Percentiles rank a stretch among this genome's conserved stretches.
These are phyloP conservation scores for Fusarium sp. DNA, from an alignment of 2,329 filamentous ascomycete species.

Conservation along the genomic window DNA sequence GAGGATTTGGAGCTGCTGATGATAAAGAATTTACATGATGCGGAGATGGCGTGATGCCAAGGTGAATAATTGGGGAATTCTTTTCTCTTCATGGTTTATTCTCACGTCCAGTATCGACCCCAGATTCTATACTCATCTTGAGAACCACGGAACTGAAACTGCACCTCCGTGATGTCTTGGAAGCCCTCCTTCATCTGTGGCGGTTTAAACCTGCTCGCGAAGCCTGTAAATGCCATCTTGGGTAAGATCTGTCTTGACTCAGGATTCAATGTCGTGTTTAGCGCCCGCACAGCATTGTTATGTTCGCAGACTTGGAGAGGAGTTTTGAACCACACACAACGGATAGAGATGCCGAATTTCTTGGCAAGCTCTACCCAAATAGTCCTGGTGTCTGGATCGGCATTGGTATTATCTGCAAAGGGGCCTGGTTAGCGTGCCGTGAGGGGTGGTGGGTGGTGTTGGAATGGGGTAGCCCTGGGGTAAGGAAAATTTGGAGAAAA, in stretches of 20 bases:
- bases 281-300: conserved; percentile 85
- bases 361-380: conserved; percentile 82
- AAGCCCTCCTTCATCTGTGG: conserved; percentile 85
- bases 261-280: conserved; percentile 81
- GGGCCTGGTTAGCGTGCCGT: conserved; percentile 28
- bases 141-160: conserved; percentile 80
- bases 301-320: conserved; percentile 78
- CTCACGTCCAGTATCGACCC: conserved; percentile 80
- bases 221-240: conserved; percentile 82
- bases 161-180: conserved; percentile 78
- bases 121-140: conserved; percentile 77
- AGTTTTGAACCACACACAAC: conserved; percentile 87
- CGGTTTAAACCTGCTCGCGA: conserved; percentile 76
- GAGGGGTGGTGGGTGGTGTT: conserved; percentile 31
- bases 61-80: conserved; percentile 9
- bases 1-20: conserved; percentile 6
- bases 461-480: conserved; percentile 15
- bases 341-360: conserved; percentile 77
- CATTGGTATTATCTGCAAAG: conserved; percentile 89
- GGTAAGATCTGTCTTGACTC: conserved; percentile 81
- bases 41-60: conserved; percentile 38
- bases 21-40: conserved; percentile 16
- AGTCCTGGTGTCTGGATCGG: conserved; percentile 80
- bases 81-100: neutral
- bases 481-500: conserved; percentile 48